Conservation (phyloP, 768 basidiomycete species). For the Calocera viscosa region DNA sequence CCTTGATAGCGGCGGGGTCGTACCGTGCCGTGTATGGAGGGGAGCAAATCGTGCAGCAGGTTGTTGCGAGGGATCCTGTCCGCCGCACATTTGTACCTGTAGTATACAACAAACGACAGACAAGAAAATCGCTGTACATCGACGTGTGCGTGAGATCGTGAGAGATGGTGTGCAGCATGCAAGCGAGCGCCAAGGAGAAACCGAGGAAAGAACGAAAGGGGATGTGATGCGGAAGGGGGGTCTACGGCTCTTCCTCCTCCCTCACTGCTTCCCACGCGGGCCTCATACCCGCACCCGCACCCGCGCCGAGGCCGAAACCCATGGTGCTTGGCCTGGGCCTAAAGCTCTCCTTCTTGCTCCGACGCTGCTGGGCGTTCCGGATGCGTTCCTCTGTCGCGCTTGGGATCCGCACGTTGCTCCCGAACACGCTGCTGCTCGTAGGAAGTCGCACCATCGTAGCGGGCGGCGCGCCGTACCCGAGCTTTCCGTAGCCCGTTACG, state of each 20-base stretch:
- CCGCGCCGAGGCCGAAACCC: not conserved
- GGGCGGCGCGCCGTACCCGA: constrained; percentile 4
- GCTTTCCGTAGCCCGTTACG: not conserved
- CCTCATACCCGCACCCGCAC: not conserved
- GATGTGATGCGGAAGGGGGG: not conserved
- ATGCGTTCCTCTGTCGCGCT: constrained; percentile 1
- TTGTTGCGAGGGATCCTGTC: no score
- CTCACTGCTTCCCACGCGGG: not conserved
- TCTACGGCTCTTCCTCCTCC: not conserved
- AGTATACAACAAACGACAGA: constrained; percentile 3
- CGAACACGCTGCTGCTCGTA: not conserved
- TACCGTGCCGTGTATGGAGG: no score
- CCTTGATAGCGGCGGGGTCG: not conserved
- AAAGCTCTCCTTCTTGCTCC: constrained; percentile 3
- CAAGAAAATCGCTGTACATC: not conserved
- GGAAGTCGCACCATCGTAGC: not conserved
- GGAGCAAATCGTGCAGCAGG: no score
- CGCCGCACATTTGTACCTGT: not conserved
- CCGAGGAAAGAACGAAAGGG: not conserved
- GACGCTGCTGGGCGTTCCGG: not conserved
- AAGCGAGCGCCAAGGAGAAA: not conserved
- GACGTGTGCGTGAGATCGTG: not conserved
- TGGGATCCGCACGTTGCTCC: not conserved
- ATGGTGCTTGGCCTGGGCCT: not conserved
- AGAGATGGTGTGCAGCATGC: not conserved